phyloP scores from a whole-genome alignment of 1,284 basidiomycete genomes.

The Irpex sp. region DNA sequence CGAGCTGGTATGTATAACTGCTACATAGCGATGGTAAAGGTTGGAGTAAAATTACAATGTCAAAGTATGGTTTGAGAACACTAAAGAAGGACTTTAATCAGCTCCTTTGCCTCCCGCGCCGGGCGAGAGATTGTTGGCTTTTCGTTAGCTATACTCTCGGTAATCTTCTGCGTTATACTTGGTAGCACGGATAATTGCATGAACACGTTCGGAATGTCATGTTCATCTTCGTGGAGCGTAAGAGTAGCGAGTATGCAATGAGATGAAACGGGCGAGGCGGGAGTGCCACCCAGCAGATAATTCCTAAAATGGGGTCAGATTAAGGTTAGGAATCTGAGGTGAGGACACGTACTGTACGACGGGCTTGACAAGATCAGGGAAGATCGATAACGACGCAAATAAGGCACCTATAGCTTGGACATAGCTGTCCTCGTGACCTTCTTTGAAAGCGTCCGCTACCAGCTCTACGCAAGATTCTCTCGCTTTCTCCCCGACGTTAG shows the following conservation, averaged over 20 bases:
- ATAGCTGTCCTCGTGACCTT: slow-evolving; percentile 75
- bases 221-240: slow-evolving; percentile 40
- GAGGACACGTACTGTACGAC: slow-evolving; percentile 60
- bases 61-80: no score
- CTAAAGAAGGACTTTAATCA: slow-evolving; percentile 45
- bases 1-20: neutral
- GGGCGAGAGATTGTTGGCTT: slow-evolving; percentile 77
- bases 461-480: slow-evolving; percentile 73
- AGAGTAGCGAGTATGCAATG: slow-evolving; percentile 67
- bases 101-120: slow-evolving; percentile 80
- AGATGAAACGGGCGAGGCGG: slow-evolving; percentile 59
- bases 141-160: slow-evolving; percentile 69
- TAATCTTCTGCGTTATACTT: slow-evolving; percentile 71
- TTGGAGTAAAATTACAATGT: neutral
- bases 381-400: slow-evolving; percentile 63
- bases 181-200: slow-evolving; percentile 58
- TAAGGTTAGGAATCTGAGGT: neutral
- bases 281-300: slow-evolving; percentile 61
- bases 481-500: slow-evolving; percentile 77
- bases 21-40: neutral
- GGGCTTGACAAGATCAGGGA: slow-evolving; percentile 63
- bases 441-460: slow-evolving; percentile 77
- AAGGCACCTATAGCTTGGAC: slow-evolving; percentile 66
- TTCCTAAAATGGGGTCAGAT: slow-evolving; percentile 27
- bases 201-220: slow-evolving; percentile 54